Evolutionary conservation across 2,329 filamentous ascomycete species (phyloP), one percentile per base, ranked within the genome.

Genomic region (Scopulariopsis brevicaulis): DNA sequence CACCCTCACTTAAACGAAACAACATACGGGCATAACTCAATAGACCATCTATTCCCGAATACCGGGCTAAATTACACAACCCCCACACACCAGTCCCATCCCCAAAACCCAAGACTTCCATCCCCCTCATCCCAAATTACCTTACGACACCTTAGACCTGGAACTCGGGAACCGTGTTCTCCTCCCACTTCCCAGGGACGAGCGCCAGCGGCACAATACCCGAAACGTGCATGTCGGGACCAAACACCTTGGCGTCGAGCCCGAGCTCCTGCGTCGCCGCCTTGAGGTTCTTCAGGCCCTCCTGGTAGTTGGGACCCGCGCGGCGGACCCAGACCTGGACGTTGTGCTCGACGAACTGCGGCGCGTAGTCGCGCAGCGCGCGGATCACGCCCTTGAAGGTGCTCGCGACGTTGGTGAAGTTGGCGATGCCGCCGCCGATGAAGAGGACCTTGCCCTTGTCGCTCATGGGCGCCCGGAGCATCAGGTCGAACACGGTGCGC

Each of bases 211-310:
- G 93, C 64, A 99, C 93, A 69, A 97, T 97, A 73, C 94, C 94
- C 56, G 87, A 93, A 68, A 99, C 93, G 77, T 97, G 91, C 90
- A 97, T 96, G 77, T 96, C 85, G 53, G 81, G 81, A 58, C 81
- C 81, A 63, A 83, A 84, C 68, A 84, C 80, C 74, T 83, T 81
- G 70, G 80, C 79, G 64, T 81, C 73, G 64, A 99, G 83, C 66
- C 90, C 89, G 60, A 99, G 84, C 80, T 99, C 94, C 73, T 93
- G 85, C 61, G 91, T 94, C 61, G 96, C 93, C 55, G 85, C 83
- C 84, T 97, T 97, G 84, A 99, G 96, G 85, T 97, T 99, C 86
- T 96, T 96, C 64, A 99, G 87, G 78, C 94, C 94, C 78, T 99
- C 94, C 78, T 99, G 94, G 85, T 96, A 99, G 83, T 99, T 99